A percentile compares a stretch with the other conserved stretches of the same genome.
These are phyloP conservation scores for Vicia sativa DNA, from an alignment of 306 rosid genomes.

Conservation along the genomic window DNA sequence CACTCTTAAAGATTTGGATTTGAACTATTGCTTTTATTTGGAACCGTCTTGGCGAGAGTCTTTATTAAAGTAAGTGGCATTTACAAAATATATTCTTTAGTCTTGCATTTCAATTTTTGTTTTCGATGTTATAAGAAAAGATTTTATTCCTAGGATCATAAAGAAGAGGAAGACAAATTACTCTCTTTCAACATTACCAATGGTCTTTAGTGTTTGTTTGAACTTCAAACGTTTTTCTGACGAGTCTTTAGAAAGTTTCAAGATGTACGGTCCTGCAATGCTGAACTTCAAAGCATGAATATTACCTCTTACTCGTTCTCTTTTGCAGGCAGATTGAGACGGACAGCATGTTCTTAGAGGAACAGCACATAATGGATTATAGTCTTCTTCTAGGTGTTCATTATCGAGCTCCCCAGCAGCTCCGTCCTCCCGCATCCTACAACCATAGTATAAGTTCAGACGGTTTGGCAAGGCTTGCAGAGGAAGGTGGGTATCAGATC, in stretches of 20 bases:
- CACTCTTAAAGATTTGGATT: slow-evolving; percentile 94
- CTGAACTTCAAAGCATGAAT: slow-evolving; percentile 15
- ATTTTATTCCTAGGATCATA: slow-evolving; percentile 20
- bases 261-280: slow-evolving; percentile 14
- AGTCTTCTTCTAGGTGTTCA: slow-evolving; percentile 98
- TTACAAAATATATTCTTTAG: slow-evolving; percentile 13
- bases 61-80: slow-evolving; percentile 70
- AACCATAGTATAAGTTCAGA: slow-evolving; percentile 57
- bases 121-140: slow-evolving; percentile 1
- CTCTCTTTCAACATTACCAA: not conserved
- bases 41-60: slow-evolving; percentile 95
- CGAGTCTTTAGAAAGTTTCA: slow-evolving; percentile 3
- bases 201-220: slow-evolving; percentile 4
- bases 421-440: slow-evolving; percentile 51
- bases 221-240: slow-evolving; percentile 15
- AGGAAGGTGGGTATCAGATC: slow-evolving; percentile 72
- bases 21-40: slow-evolving; percentile 80
- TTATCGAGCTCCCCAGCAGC: slow-evolving; percentile 92
- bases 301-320: slow-evolving; percentile 19
- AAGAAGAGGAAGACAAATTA: slow-evolving; percentile 20
- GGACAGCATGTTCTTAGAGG: slow-evolving; percentile 90
- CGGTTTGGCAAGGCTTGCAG: slow-evolving; percentile 83
- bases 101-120: slow-evolving; percentile 13
- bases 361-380: slow-evolving; percentile 93
- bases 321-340: slow-evolving; percentile 82